Conservation (phyloP, 2,329 filamentous ascomycete genomes). For the Pseudogymnoascus sp. region DNA sequence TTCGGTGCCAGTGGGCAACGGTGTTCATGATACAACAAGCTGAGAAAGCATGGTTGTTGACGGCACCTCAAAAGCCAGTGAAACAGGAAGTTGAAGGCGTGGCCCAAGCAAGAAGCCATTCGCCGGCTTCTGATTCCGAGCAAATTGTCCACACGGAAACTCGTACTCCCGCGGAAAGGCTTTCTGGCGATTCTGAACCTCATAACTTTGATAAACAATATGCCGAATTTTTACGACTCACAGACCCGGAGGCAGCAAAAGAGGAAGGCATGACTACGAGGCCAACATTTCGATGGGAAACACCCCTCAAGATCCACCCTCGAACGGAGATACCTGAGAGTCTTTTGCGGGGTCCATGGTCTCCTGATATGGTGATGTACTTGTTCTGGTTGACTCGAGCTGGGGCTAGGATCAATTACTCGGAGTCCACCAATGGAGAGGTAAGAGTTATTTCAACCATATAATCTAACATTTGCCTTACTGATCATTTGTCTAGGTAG, state of each 20-base stretch:
- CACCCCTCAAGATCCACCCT: background rate
- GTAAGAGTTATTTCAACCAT: conserved; percentile 13
- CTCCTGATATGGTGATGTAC: conserved; percentile 19
- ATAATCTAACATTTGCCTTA: background rate
- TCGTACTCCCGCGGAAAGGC: no score
- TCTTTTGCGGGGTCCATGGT: conserved; percentile 27
- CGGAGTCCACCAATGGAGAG: conserved; percentile 24
- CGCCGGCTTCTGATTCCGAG: background rate
- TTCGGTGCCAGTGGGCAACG: conserved; percentile 8
- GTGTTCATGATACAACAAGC: conserved; percentile 6
- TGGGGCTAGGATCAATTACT: conserved; percentile 22
- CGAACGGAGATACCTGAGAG: conserved; percentile 20
- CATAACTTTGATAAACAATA: conserved; percentile 16
- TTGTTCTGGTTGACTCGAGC: conserved; percentile 26
- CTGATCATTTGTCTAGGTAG: background rate
- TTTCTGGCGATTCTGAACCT: background rate
- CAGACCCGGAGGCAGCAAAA: background rate
- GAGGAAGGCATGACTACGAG: background rate
- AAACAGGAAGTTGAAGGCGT: background rate
- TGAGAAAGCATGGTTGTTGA: conserved; percentile 6
- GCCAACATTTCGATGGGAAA: background rate
- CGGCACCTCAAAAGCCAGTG: background rate
- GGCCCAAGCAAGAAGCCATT: background rate
- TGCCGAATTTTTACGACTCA: conserved; percentile 4
- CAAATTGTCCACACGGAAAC: background rate